Conservation (phyloP, 192 early-diverging fungal species). For the Glomus cerebriforme region DNA sequence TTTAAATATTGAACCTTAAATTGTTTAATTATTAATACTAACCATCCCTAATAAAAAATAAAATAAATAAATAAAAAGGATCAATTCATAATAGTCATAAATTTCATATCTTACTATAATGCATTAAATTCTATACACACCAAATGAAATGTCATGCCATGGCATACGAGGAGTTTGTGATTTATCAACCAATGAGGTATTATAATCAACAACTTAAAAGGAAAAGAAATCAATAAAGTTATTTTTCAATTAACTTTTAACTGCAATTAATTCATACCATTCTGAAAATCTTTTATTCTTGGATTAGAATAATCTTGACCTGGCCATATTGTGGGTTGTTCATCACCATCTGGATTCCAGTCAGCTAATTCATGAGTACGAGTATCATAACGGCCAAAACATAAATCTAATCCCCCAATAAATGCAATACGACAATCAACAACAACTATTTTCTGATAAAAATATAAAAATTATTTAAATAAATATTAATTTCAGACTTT, state of each 20-base stretch:
- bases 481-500: not conserved
- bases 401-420: slow-evolving; percentile 84
- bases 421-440: slow-evolving; percentile 81
- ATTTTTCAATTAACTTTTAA: not conserved
- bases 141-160: slow-evolving; percentile 86
- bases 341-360: slow-evolving; percentile 51
- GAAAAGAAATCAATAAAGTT: not conserved
- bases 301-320: slow-evolving; percentile 87
- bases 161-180: slow-evolving; percentile 70
- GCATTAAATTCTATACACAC: slow-evolving; percentile 48
- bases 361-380: slow-evolving; percentile 76
- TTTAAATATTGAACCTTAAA: not conserved
- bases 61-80: not conserved
- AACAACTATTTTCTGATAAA: slow-evolving; percentile 70
- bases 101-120: not conserved
- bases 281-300: slow-evolving; percentile 71
- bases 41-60: not conserved
- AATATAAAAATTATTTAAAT: not conserved
- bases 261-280: slow-evolving; percentile 38
- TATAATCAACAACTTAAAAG: slow-evolving; percentile 26
- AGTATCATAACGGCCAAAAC: slow-evolving; percentile 83
- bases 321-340: slow-evolving; percentile 48
- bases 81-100: slow-evolving; percentile 1
- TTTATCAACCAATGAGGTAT: slow-evolving; percentile 47
- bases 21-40: no score